Evolutionary conservation across 495 filamentous ascomycete species (phyloP).

Genomic region (Neurospora sp.): DNA sequence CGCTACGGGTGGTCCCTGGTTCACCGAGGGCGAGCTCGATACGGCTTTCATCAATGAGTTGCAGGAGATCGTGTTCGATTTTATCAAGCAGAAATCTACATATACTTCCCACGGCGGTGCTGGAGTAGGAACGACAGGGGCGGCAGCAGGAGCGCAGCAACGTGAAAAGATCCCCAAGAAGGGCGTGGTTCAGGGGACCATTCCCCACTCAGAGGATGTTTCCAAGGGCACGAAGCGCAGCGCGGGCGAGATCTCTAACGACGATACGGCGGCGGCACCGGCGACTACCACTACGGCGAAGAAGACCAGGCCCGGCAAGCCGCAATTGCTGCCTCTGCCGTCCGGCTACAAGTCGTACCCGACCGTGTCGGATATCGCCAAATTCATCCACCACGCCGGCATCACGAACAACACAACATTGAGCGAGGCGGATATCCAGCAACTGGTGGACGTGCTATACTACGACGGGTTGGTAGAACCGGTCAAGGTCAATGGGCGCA

Average conservation of each 20-base stretch:
- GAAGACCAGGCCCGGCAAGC: constrained; percentile 6
- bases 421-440: constrained; percentile 60
- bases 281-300: constrained; percentile 8
- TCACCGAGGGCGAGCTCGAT: constrained; percentile 69
- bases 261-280: constrained; percentile 15
- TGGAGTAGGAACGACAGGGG: constrained; percentile 13
- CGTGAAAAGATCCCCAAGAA: constrained; percentile 28
- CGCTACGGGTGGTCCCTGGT: constrained; percentile 88
- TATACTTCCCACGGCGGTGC: constrained; percentile 23
- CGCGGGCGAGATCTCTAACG: constrained; percentile 34
- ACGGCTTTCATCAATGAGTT: constrained; percentile 71
- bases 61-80: constrained; percentile 54
- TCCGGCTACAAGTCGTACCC: constrained; percentile 66
- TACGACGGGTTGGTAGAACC: constrained; percentile 70
- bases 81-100: constrained; percentile 61
- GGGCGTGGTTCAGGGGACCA: constrained; percentile 29
- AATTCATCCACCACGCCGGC: constrained; percentile 52
- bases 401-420: constrained; percentile 55
- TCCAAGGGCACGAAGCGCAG: constrained; percentile 32
- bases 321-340: constrained; percentile 51
- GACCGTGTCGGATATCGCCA: constrained; percentile 59
- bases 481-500: constrained; percentile 31
- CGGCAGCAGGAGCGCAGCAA: constrained; percentile 9
- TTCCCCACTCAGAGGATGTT: constrained; percentile 13
- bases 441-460: constrained; percentile 73